A percentile compares a stretch with the other conserved stretches of the same genome.
These are phyloP conservation scores for Chlorella sp. DNA, from an alignment of 139 green algal species.

Conservation along the genomic window DNA sequence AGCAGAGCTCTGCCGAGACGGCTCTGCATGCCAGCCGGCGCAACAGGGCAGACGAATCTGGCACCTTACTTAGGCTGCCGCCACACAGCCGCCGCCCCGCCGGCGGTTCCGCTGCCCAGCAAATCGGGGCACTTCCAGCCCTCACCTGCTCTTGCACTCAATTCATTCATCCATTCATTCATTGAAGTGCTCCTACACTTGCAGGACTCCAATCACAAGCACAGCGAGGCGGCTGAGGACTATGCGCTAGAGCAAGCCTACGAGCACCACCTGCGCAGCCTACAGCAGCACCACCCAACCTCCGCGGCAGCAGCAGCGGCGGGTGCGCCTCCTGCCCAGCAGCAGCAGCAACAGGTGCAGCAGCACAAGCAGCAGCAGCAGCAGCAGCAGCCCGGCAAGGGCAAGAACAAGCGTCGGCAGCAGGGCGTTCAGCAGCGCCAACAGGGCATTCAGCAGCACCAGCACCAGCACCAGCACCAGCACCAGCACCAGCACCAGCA, in stretches of 20 bases:
- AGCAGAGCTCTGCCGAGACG: too few species aligned
- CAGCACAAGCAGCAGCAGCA: not conserved
- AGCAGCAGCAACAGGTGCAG: not conserved
- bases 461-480: not conserved
- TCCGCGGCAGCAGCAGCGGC: not conserved
- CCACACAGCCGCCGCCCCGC: not conserved
- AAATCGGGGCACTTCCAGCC: not conserved
- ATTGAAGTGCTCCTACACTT: too few species aligned
- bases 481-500: not conserved
- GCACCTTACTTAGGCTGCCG: not conserved
- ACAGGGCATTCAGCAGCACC: not conserved
- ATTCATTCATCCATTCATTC: too few species aligned
- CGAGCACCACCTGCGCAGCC: constrained; percentile 16
- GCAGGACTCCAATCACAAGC: constrained; percentile 22
- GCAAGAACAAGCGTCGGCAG: not conserved
- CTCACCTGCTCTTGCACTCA: not conserved
- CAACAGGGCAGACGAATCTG: not conserved
- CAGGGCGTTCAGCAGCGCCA: not conserved
- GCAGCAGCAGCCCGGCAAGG: not conserved
- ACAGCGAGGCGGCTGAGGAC: not conserved
- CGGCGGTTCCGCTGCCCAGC: not conserved
- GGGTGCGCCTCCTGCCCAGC: not conserved
- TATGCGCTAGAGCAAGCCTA: constrained; percentile 14
- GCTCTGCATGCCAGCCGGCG: not conserved
- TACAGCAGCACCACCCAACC: constrained; percentile 5